Percentiles rank a stretch among this genome's conserved stretches.
Evolutionary conservation across 2,329 filamentous ascomycete genomes (phyloP).

Genomic region (Hirsutella rhossiliensis): DNA sequence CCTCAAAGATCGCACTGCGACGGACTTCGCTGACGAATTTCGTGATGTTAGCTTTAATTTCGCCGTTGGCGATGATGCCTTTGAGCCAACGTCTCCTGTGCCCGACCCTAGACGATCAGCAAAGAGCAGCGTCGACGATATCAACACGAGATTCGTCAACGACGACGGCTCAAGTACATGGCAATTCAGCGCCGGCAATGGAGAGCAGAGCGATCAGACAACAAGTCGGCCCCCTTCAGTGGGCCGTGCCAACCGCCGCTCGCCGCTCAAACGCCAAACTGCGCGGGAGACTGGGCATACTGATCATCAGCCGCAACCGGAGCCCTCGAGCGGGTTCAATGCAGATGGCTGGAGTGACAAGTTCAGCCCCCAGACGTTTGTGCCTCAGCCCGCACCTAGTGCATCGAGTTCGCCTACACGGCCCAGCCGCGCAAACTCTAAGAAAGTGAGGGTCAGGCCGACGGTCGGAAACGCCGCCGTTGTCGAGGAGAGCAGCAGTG

Average conservation of each 20-base stretch:
- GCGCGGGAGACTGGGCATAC: slow-evolving; percentile 10
- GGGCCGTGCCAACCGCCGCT: slow-evolving; percentile 25
- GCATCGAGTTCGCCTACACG: slow-evolving; percentile 33
- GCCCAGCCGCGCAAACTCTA: slow-evolving; percentile 32
- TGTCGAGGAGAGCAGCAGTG: slow-evolving; percentile 34
- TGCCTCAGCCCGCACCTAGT: slow-evolving; percentile 27
- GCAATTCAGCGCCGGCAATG: slow-evolving; percentile 40
- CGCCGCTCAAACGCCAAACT: slow-evolving; percentile 20
- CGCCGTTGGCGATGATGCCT: slow-evolving; percentile 28
- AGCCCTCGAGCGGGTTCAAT: slow-evolving; percentile 28
- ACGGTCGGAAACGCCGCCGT: slow-evolving; percentile 32
- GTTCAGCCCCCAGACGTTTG: slow-evolving; percentile 43
- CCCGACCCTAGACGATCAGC: slow-evolving; percentile 27
- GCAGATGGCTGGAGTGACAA: slow-evolving; percentile 41
- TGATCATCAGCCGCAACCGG: slow-evolving; percentile 9
- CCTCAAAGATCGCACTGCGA: not conserved
- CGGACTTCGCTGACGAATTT: slow-evolving; percentile 19
- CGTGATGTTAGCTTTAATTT: slow-evolving; percentile 37
- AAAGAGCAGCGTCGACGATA: slow-evolving; percentile 44
- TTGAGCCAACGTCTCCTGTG: slow-evolving; percentile 18
- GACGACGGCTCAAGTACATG: slow-evolving; percentile 31
- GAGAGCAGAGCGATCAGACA: slow-evolving; percentile 14
- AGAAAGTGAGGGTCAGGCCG: slow-evolving; percentile 47
- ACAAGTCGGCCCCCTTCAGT: slow-evolving; percentile 24
- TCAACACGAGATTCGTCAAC: slow-evolving; percentile 48